These are phyloP conservation scores for Pyrenophora graminea DNA, from an alignment of 2,329 filamentous ascomycete species.

Conservation along the genomic window DNA sequence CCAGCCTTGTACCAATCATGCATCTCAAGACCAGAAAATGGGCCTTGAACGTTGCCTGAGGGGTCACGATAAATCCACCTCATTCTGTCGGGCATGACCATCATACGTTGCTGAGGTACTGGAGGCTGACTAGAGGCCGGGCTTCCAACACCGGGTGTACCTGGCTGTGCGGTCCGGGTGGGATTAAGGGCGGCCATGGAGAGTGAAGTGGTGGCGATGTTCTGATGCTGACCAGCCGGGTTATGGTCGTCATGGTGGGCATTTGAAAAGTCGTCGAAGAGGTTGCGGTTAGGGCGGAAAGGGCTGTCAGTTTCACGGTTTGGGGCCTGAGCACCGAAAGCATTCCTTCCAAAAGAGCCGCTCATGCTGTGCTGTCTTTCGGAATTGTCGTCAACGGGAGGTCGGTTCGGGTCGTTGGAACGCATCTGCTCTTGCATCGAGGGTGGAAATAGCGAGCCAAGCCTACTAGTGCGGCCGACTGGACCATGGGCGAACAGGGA, in stretches of 20 bases:
- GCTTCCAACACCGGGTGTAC: constrained; percentile 47
- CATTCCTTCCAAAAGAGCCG: constrained; percentile 68
- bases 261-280: constrained; percentile 47
- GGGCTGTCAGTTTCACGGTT: constrained; percentile 49
- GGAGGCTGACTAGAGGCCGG: constrained; percentile 70
- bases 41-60: constrained; percentile 87
- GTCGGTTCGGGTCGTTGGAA: constrained; percentile 48
- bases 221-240: constrained; percentile 24
- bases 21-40: constrained; percentile 97
- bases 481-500: constrained; percentile 69
- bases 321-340: constrained; percentile 52
- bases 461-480: constrained; percentile 76
- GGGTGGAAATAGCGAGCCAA: constrained; percentile 83
- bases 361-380: constrained; percentile 55
- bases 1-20: constrained; percentile 99
- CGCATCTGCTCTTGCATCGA: constrained; percentile 94
- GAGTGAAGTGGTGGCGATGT: constrained; percentile 35
- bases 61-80: constrained; percentile 98
- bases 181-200: constrained; percentile 41
- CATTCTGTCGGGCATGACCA: constrained; percentile 99
- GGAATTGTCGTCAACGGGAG: constrained; percentile 63
- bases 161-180: constrained; percentile 40
- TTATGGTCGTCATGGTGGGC: constrained; percentile 35
- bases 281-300: constrained; percentile 43
- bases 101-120: constrained; percentile 73